phyloP scores from a whole-genome alignment of 768 basidiomycete species.

The Megacollybia marginata region DNA sequence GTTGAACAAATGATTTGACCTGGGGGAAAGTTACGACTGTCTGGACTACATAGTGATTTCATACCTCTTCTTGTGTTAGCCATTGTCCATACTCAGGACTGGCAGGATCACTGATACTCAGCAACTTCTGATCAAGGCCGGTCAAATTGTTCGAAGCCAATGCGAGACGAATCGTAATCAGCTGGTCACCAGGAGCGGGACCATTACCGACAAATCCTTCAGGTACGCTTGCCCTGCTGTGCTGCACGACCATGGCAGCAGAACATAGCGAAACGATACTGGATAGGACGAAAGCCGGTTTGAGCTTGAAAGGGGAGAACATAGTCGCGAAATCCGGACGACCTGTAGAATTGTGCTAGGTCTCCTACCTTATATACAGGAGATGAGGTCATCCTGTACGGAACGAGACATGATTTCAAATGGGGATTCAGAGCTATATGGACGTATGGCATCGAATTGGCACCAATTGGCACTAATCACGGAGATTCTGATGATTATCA shows the following conservation, averaged over 20 bases:
- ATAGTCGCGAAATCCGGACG: too few relatives aligned
- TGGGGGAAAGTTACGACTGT: slow-evolving; percentile 2
- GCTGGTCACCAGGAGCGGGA: slow-evolving; percentile 18
- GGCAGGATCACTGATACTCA: slow-evolving; percentile 28
- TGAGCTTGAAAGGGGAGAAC: too few relatives aligned
- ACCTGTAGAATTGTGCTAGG: too few relatives aligned
- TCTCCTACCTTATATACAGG: too few relatives aligned
- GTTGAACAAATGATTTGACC: slow-evolving; percentile 21
- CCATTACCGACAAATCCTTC: slow-evolving; percentile 19
- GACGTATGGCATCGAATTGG: too few relatives aligned
- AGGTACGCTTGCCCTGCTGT: slow-evolving; percentile 16
- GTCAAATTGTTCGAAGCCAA: slow-evolving; percentile 24
- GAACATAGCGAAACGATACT: too few relatives aligned
- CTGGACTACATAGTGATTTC: background rate
- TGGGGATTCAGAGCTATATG: too few relatives aligned
- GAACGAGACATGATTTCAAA: too few relatives aligned
- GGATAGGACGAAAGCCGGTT: too few relatives aligned
- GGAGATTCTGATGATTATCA: too few relatives aligned
- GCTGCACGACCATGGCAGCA: slow-evolving; percentile 14
- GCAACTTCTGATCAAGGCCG: slow-evolving; percentile 27
- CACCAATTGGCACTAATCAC: too few relatives aligned
- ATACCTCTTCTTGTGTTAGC: slow-evolving; percentile 29
- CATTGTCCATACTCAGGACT: slow-evolving; percentile 28
- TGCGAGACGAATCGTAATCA: slow-evolving; percentile 29
- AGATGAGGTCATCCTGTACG: too few relatives aligned